These are phyloP conservation scores for Cucumis melo DNA, from an alignment of 306 rosid species.

Conservation along the genomic window DNA sequence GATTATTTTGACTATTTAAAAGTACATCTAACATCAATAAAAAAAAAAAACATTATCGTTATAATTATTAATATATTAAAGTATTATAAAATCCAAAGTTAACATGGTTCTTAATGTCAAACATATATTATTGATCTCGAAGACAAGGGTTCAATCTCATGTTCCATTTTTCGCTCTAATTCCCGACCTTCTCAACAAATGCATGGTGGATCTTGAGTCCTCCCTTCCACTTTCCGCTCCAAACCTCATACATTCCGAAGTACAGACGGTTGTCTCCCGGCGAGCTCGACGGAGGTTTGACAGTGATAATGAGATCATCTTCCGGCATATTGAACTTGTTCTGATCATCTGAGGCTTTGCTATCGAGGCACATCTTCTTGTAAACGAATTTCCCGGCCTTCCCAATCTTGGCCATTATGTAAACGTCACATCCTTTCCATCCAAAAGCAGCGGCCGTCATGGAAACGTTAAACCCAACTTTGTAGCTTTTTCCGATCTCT, in stretches of 20 bases:
- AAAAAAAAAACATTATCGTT: too few species aligned
- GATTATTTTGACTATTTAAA: too few species aligned
- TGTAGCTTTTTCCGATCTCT: fast-evolving
- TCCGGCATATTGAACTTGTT: neutral
- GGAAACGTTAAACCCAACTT: conserved; percentile 8
- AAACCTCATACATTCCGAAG: conserved; percentile 81
- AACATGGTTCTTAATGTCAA: too few species aligned
- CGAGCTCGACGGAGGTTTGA: neutral
- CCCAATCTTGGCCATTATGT: conserved; percentile 73
- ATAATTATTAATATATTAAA: too few species aligned
- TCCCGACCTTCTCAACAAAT: neutral
- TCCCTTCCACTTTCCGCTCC: conserved; percentile 89
- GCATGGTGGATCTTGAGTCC: conserved; percentile 45
- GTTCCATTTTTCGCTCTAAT: too few species aligned
- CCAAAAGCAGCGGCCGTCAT: conserved; percentile 38
- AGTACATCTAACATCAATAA: too few species aligned
- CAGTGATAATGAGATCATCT: neutral
- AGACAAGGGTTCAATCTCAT: too few species aligned
- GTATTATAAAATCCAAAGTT: too few species aligned
- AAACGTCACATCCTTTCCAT: conserved; percentile 32
- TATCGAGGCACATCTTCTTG: neutral
- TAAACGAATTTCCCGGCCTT: conserved; percentile 19
- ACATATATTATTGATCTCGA: too few species aligned
- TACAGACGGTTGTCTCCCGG: neutral
- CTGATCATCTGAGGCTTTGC: neutral